Base-by-base conservation (phyloP, 495 filamentous ascomycete species). In the Hypomontagnella submonticulosa region DNA sequence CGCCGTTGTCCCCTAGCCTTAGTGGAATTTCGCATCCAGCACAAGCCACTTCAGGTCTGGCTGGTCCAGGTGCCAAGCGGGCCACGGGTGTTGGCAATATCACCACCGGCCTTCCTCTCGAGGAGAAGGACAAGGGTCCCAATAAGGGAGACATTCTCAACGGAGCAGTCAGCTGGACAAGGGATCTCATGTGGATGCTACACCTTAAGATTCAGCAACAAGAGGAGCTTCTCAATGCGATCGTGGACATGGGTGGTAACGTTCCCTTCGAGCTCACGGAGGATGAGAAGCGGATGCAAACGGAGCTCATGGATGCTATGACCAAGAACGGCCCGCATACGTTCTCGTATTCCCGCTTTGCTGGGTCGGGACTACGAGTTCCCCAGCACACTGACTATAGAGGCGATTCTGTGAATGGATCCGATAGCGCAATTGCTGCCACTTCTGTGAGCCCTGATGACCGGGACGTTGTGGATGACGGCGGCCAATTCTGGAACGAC, bases 71-170 rank as follows among this genome's bases (percentile, higher is more conserved):
- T 42, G 95, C 91, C 11, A 87, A 93, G 57, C 86, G 95, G 47
- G 95, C 95, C 13, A 76, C 77, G 1, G 85, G 80, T 6, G 86
- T 90, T 5, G 93, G 93, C 32, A 95, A 89, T 71, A 97, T 97
- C 60, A 96, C 92, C 3, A 90, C 92, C 60, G 92, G 94, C 16
- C 83, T 97, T 34, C 91, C 93, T 0, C 86, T 94, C 23, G 95
- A 99, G 68, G 95, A 99, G 63, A 99, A 98, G 69, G 95, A 99
- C 77, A 97, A 98, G 66, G 96, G 96, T 0, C 95, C 95, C 0
- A 98, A 98, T 82, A 99, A 99, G 78, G 95, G 95, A 40, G 95
- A 99, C 71, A 98, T 99, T 52, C 87, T 99, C 54, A 98, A 98
- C 73, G 95, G 95, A 27, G 90, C 95, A 12, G 95, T 99, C 46